Evolutionary conservation across 768 basidiomycete genomes (phyloP).

Genomic region (Udeniomyces megalosporus): DNA sequence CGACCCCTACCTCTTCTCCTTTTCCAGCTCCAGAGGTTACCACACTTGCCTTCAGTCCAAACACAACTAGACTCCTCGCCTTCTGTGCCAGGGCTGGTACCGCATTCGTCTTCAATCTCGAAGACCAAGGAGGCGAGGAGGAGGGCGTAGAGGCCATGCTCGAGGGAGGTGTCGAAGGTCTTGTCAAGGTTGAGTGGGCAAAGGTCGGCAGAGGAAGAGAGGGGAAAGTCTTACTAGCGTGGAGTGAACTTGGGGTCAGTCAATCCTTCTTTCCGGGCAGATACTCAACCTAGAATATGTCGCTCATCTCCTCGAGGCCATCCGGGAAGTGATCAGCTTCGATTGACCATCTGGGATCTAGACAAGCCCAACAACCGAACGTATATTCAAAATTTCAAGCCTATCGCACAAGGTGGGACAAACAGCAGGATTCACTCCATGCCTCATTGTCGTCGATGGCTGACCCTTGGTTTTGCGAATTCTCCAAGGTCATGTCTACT

Average conservation of each 20-base stretch:
- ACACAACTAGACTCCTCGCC: conserved; percentile 72
- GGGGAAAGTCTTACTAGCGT: conserved; percentile 50
- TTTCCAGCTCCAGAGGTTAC: conserved; percentile 39
- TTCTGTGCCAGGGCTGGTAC: conserved; percentile 55
- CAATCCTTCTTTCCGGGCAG: not conserved
- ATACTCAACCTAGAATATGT: not conserved
- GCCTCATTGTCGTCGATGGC: not conserved
- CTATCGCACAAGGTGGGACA: not conserved
- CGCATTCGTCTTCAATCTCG: conserved; percentile 61
- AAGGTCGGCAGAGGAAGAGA: conserved; percentile 42
- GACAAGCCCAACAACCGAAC: conserved; percentile 1
- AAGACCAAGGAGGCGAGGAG: conserved; percentile 41
- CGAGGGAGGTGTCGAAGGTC: conserved; percentile 66
- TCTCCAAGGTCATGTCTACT: conserved; percentile 42
- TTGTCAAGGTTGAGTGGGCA: conserved; percentile 78
- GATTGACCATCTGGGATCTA: conserved; percentile 48
- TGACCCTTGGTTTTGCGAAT: not conserved
- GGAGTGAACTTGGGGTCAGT: conserved; percentile 86
- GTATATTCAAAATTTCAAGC: conserved; percentile 19
- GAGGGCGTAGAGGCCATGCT: conserved; percentile 50
- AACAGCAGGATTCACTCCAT: too few relatives aligned
- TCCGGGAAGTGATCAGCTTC: conserved; percentile 43
- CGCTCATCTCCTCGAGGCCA: too few relatives aligned
- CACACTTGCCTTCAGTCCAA: conserved; percentile 68
- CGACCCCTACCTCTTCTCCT: not conserved